Evolutionary conservation across 305 asterid genomes (phyloP), one percentile per base, ranked within the genome.

Genomic region (Monarda citriodora): DNA sequence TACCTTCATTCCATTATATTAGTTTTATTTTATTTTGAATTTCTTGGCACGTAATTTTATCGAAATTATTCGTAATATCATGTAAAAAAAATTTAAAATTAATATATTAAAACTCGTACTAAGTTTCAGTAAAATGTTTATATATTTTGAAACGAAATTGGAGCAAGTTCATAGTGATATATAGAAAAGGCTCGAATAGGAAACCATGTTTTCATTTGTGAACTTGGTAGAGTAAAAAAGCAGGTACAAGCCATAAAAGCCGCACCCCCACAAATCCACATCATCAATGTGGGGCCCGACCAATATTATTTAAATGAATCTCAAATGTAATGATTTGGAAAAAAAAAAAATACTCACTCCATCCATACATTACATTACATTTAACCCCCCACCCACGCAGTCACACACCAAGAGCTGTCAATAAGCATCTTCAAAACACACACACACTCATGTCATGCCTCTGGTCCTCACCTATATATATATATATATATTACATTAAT

Each of bases 381-480:
- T 17, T 20, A 18, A 20, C 54, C 55, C 36, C 46, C 38, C 40
- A 9, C 57, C 14, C 67, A 42, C 61, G 18, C 52, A 63, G 32
- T 51, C 67, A 78, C 85, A 69, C 72, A 64, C 71, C 55, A 65
- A 56, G 78, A 72, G 77, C 66, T 68, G 73, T 73, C 77, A 77
- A 71, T 69, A 65, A 72, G 76, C 82, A 75, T 81, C 84, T 73
- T 50, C 74, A 57, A 67, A 73, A 46, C 71, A 53, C 66, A 69
- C 72, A 50, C 5, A 56, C 44, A 75, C 73, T 69, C 80, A 69
- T 78, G 80, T 72, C 77, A 64, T 61, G 36, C 72, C 56, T 62
- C 60, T 69, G 71, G 69, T 61, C 70, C 70, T 63, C 67, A 56
- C 72, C 68, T 69, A 59, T 36, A 56, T 50, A 61, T 14, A 23